Base-by-base conservation (phyloP, 1,139 yeast genomes). In the Suhomyces wounanorum region DNA sequence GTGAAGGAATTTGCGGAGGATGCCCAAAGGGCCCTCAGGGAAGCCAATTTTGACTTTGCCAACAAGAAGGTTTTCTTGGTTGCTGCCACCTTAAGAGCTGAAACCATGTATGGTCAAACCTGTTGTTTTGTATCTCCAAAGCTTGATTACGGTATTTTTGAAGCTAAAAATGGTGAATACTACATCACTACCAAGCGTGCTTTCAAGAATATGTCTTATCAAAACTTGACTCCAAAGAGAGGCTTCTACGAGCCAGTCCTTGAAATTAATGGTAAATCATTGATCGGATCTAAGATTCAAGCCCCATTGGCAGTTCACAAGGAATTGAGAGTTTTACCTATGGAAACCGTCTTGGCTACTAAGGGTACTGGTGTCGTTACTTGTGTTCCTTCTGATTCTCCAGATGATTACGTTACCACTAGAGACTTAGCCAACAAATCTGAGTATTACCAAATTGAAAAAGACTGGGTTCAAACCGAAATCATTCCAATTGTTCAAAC, bases 341-440 rank as follows among this genome's bases (percentile, higher is more conserved):
- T 94, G 99, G 98, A 94, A 72, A 90, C 97, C 36, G 94, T 95
- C 52, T 79, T 94, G 69, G 96, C 96, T 40, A 79, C 85, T 53
- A 94, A 95, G 77, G 99, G 99, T 81, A 95, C 99, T 47, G 99
- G 98, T 77, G 98, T 94, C 42, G 99, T 95, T 53, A 94, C 98
- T 13, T 95, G 97, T 77, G 99, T 92, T 57, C 99, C 99, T 57
- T 87, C 96, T 14, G 97, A 92, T 72, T 92, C 98, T 52, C 98
- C 99, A 54, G 99, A 95, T 75, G 99, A 94, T 77, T 94, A 66
- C 66, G 84, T 92, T 71, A 95, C 97, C 54, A 81, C 87, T 46
- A 79, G 79, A 62, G 99, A 94, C 61, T 82, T 94, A 63, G 79
- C 81, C 61, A 85, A 90, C 77, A 95, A 95, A 75, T 88, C 98